Evolutionary conservation across 805 yeast genomes (phyloP).

Genomic region (Saturnispora zaruensis): DNA sequence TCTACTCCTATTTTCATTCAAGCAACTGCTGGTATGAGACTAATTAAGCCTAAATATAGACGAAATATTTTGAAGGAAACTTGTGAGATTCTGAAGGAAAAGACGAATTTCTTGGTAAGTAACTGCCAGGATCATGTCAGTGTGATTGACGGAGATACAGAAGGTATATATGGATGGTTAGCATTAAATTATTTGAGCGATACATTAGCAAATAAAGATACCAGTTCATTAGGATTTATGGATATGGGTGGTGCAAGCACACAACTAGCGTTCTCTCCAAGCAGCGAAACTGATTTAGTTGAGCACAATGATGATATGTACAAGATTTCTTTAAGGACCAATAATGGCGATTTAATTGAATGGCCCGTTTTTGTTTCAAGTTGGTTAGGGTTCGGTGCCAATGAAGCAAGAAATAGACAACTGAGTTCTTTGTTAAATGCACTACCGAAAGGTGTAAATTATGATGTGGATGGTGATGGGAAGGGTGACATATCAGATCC

Average conservation of each 20-base stretch:
- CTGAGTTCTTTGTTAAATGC: conserved; percentile 44
- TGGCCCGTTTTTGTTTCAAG: conserved; percentile 92
- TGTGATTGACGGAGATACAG: conserved; percentile 89
- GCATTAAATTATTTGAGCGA: conserved; percentile 80
- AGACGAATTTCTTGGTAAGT: conserved; percentile 48
- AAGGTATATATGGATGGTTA: conserved; percentile 94
- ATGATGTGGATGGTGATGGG: conserved; percentile 39
- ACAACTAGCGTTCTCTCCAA: conserved; percentile 89
- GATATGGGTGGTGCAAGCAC: conserved; percentile 99
- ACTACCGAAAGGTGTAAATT: conserved; percentile 37
- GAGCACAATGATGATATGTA: conserved; percentile 70
- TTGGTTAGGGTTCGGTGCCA: conserved; percentile 98
- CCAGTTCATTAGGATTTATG: conserved; percentile 76
- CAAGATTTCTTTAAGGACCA: conserved; percentile 51
- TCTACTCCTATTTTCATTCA: conserved; percentile 83
- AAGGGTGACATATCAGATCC: conserved; percentile 56
- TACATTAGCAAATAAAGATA: conserved; percentile 43
- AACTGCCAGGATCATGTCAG: conserved; percentile 67
- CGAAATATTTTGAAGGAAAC: conserved; percentile 46
- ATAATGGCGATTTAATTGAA: conserved; percentile 60
- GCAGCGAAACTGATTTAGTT: conserved; percentile 45
- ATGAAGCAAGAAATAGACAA: conserved; percentile 77
- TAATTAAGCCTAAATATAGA: conserved; percentile 50
- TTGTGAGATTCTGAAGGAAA: conserved; percentile 46
- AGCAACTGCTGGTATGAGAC: conserved; percentile 96